Evolutionary conservation across 306 rosid genomes (phyloP).

Genomic region (Trifolium subterraneum): DNA sequence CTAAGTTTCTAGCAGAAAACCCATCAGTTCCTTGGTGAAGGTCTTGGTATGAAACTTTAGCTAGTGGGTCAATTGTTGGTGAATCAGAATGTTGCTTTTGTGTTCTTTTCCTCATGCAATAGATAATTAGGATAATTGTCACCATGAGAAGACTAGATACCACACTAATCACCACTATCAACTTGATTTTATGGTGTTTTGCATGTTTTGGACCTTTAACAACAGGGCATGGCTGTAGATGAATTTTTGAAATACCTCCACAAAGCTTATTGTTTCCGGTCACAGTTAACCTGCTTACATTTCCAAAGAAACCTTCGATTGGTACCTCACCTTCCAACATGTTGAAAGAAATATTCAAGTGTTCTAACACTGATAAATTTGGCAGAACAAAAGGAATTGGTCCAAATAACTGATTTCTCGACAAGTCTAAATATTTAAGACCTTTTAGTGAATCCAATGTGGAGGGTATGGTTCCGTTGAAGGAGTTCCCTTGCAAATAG

Average conservation of each 20-base stretch:
- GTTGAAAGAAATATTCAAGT: slow-evolving; percentile 1
- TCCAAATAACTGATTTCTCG: slow-evolving; percentile 43
- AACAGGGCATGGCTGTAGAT: slow-evolving; percentile 19
- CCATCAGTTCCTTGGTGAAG: slow-evolving; percentile 26
- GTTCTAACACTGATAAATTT: background rate
- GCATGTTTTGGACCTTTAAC: background rate
- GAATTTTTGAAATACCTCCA: slow-evolving; percentile 1
- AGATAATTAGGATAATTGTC: background rate
- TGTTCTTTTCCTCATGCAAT: slow-evolving; percentile 17
- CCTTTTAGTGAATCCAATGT: slow-evolving; percentile 32
- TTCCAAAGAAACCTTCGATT: background rate
- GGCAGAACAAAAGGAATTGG: background rate
- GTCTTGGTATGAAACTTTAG: slow-evolving; percentile 34
- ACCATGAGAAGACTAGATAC: background rate
- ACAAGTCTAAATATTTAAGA: slow-evolving; percentile 40
- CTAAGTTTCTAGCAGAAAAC: slow-evolving; percentile 23
- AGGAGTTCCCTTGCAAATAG: background rate
- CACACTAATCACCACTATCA: slow-evolving; percentile 18
- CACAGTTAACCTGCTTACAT: slow-evolving; percentile 10
- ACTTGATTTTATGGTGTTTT: slow-evolving; percentile 18
- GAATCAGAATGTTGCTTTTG: background rate
- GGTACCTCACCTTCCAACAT: slow-evolving; percentile 9
- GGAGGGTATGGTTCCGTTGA: slow-evolving; percentile 34
- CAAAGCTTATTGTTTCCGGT: slow-evolving; percentile 24
- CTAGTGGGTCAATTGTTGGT: background rate